phyloP scores from a whole-genome alignment of 139 green algal species.

The Protoeuglena noctilucae region DNA sequence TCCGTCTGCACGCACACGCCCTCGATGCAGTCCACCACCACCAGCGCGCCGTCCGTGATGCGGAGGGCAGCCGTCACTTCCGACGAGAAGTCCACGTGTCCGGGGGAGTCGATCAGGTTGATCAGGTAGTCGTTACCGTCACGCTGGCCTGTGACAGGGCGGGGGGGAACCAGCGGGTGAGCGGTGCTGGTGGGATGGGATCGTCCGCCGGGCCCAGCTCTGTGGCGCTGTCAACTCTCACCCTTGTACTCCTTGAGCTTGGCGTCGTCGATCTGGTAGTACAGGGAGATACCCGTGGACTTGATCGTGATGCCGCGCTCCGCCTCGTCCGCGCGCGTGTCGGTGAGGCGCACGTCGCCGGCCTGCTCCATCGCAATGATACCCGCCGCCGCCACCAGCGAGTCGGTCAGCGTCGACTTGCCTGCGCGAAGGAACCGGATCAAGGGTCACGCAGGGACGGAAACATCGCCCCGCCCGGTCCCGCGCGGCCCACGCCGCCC shows the following conservation, averaged over 20 bases:
- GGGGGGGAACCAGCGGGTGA: too few species aligned
- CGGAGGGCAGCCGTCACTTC: conserved; percentile 97
- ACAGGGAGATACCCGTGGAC: conserved; percentile 97
- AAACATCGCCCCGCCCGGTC: not conserved
- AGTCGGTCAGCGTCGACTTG: conserved; percentile 94
- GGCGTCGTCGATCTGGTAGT: conserved; percentile 82
- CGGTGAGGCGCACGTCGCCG: conserved; percentile 76
- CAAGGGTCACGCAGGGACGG: not conserved
- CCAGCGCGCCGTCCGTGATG: conserved; percentile 96
- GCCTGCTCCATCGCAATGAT: conserved; percentile 95
- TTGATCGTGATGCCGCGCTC: conserved; percentile 99
- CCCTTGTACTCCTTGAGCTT: conserved; percentile 58
- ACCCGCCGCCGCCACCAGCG: conserved; percentile 92
- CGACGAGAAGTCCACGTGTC: conserved; percentile 98
- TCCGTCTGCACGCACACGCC: conserved; percentile 99
- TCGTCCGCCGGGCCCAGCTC: too few species aligned
- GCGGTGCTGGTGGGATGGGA: too few species aligned
- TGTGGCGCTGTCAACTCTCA: too few species aligned
- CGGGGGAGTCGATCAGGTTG: conserved; percentile 99
- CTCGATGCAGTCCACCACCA: conserved; percentile 99
- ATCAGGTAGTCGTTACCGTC: conserved; percentile 88
- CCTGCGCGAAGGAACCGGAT: conserved; percentile 25
- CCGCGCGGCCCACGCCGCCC: too few species aligned
- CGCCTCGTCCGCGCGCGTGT: conserved; percentile 95
- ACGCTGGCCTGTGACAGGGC: too few species aligned